Evolutionary conservation across 2,329 filamentous ascomycete genomes (phyloP), one percentile per base, ranked within the genome.

Genomic region (Pseudophaeomoniella oleicola): DNA sequence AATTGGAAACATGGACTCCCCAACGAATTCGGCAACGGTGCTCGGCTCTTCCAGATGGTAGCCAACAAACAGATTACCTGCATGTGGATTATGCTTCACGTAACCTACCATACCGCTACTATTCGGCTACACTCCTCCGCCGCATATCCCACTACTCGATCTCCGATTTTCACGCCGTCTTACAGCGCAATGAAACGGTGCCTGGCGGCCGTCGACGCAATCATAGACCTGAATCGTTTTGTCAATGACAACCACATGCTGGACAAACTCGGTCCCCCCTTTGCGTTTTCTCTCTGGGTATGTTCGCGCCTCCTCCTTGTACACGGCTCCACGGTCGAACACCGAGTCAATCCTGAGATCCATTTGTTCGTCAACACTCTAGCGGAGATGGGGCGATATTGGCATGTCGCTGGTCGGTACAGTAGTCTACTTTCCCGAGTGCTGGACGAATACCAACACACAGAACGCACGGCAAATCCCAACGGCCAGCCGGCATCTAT

Each of bases 241-340:
- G 84, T 92, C 10, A 71, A 81, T 17, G 74, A 74, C 41, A 80
- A 84, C 47, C 70, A 71, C 36, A 71, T 93, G 54, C 66, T 94
- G 14, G 69, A 75, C 35, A 86, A 86, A 53, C 72, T 94, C 12
- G 87, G 87, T 0, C 86, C 86, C 0, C 86, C 85, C 0, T 94
- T 94, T 53, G 86, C 86, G 3, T 94, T 94, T 52, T 86, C 83
- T 0, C 66, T 94, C 2, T 94, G 87, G 87, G 87, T 94, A 12
- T 85, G 83, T 3, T 85, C 87, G 4, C 78, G 87, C 3, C 68
- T 94, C 3, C 66, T 93, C 4, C 75, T 94, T 5, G 87, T 94
- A 2, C 86, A 94, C 54, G 85, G 85, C 16, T 90, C 83, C 5
- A 93, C 86, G 0, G 85, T 92, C 38, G 83, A 90, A 46, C 81